phyloP scores from a whole-genome alignment of 75 land plant genomes.

The Selaginella tamariscina region DNA sequence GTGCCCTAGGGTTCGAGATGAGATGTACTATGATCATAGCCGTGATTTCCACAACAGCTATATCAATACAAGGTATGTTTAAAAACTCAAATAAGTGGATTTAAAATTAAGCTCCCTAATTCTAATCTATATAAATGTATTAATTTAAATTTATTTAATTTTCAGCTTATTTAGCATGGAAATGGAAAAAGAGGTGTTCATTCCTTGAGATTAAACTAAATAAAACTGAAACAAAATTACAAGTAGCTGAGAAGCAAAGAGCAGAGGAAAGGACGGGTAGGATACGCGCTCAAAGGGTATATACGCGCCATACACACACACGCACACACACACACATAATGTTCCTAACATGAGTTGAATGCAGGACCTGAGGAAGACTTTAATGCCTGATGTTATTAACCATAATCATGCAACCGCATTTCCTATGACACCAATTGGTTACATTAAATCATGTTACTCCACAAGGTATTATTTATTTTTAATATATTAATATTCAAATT shows the following conservation, averaged over 20 bases:
- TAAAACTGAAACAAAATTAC: constrained; percentile 50
- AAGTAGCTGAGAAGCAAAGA: constrained; percentile 33
- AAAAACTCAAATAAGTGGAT: too few species aligned
- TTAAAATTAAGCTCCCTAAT: too few species aligned
- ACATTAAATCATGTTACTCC: constrained; percentile 73
- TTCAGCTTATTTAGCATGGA: not conserved
- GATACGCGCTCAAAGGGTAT: constrained; percentile 82
- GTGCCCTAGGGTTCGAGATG: not conserved
- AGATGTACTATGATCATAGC: not conserved
- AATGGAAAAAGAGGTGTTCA: constrained; percentile 23
- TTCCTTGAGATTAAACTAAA: constrained; percentile 21
- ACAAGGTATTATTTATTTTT: constrained; percentile 41
- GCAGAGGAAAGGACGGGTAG: constrained; percentile 80
- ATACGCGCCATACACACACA: not conserved
- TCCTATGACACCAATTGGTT: constrained; percentile 83
- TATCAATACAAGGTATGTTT: not conserved
- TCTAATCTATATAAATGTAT: not conserved
- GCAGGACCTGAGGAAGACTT: constrained; percentile 58
- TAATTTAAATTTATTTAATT: not conserved
- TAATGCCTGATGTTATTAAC: constrained; percentile 25
- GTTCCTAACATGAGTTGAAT: not conserved
- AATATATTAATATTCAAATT: not conserved
- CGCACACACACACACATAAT: not conserved
- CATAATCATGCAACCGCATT: constrained; percentile 28
- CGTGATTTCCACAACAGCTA: not conserved